Base-by-base conservation (phyloP, 805 yeast genomes). In the Cyberlindnera xylosilytica region DNA sequence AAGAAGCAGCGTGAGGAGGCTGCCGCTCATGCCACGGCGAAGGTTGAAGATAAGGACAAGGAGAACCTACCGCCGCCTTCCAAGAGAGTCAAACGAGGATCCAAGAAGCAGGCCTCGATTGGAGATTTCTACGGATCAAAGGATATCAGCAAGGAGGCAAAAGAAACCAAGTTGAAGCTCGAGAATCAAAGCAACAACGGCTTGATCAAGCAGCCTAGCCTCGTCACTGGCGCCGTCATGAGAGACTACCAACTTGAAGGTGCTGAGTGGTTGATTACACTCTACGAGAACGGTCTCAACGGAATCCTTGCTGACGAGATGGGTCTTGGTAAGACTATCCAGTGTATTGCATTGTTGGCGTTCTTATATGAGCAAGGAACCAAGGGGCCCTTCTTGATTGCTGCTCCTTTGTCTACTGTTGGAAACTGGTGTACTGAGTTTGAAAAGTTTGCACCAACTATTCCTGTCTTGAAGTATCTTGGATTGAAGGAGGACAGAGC, bases 221-320 rank as follows among this genome's bases (percentile, higher is more conserved):
- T 78, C 12, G 54, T 82, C 13, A 63, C 74, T 1, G 79, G 80
- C 7, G 86, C 87, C 23, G 56, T 57, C 0, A 68, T 91, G 72
- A 87, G 88, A 56, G 84, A 81, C 22, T 89, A 93, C 58, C 99
- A 91, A 63, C 61, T 87, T 16, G 89, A 85, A 42, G 99, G 98
- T 1, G 73, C 91, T 43, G 89, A 87, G 50, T 91, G 98, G 98
- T 66, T 93, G 32, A 75, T 83, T 12, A 83, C 96, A 0, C 65
- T 91, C 20, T 93, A 85, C 60, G 95, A 90, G 58, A 93, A 91
- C 62, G 99, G 98, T 0, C 69, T 91, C 22, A 91, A 91, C 61
- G 99, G 98, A 2, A 90, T 93, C 27, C 66, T 93, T 17, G 98
- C 98, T 1, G 98, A 93, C 65, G 98, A 91, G 62, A 91, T 91